Base-by-base conservation (phyloP, 2,329 filamentous ascomycete species). In the Cryphonectria parasitica region DNA sequence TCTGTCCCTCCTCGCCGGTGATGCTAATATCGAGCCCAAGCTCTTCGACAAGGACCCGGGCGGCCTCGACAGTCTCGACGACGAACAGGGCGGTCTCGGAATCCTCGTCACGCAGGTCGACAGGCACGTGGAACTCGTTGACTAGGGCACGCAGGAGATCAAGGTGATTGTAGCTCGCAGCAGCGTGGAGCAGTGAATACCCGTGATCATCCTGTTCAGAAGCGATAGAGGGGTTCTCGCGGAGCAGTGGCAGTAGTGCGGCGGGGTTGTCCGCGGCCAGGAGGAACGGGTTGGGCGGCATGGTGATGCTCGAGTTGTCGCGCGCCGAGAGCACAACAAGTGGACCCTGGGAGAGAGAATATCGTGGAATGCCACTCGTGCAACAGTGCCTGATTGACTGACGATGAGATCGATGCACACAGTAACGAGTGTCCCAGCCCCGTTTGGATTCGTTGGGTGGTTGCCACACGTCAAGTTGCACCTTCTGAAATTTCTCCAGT, bases 61-160 rank as follows among this genome's bases (percentile, higher is more conserved):
- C 95, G 60, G 94, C 91, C 4, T 92, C 90, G 64, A 92, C 84
- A 0, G 89, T 93, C 81, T 99, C 96, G 39, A 91, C 90, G n/a
- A 94, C 93, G 78, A 97, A 99, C 5, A 99, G 85, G n/a, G 95
- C 92, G 1, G 95, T 98, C 82, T 99, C 96, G 69, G 90, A 89
- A 79, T 99, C 96, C 79, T 97, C 93, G 78, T 99, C 96, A 74
- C 88, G 88, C 67, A 98, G 84, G 78, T 98, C 91, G 64, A 94
- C 88, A 72, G 95, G 85, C 34, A 95, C 95, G 17, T 89, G 82
- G 81, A 95, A 93, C 45, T 95, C 92, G 63, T 85, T 85, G 39
- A 97, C 85, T 7, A 99, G 87, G 0, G 89, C 81, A 71, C 92
- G 91, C 22, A 98, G 87, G 22, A 99, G 89, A 69, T 92, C 88